phyloP scores from a whole-genome alignment of 129 eudicot genomes.

The Erigeron canadensis region DNA sequence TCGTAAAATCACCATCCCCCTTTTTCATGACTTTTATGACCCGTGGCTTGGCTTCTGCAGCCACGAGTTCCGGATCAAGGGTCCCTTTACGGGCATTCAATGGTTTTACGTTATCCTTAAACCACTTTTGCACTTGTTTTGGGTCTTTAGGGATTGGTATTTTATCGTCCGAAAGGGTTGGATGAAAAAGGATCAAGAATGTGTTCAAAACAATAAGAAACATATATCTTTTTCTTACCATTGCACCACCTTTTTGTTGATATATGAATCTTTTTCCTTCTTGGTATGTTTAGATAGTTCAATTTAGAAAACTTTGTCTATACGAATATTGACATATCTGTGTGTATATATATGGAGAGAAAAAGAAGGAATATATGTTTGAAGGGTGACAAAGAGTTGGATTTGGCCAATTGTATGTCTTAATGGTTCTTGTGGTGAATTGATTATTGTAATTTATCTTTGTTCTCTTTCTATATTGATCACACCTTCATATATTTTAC shows the following conservation, averaged over 20 bases:
- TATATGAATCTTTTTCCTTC: constrained; percentile 8
- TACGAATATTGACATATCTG: background rate
- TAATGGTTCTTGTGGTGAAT: constrained; percentile 7
- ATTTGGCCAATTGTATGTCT: constrained; percentile 3
- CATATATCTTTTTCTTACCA: constrained; percentile 25
- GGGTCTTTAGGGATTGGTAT: constrained; percentile 46
- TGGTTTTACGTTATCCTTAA: constrained; percentile 30
- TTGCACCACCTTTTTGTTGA: constrained; percentile 26
- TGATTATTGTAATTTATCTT: constrained; percentile 3
- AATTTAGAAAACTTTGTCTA: constrained; percentile 3
- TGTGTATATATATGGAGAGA: constrained; percentile 12
- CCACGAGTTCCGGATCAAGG: constrained; percentile 43
- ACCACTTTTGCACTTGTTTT: constrained; percentile 48
- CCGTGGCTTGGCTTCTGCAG: constrained; percentile 41
- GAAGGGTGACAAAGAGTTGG: constrained; percentile 18
- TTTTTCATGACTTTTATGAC: constrained; percentile 43
- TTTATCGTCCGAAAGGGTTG: constrained; percentile 30
- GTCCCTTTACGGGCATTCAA: constrained; percentile 31
- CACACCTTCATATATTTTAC: constrained; percentile 9
- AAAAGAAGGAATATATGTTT: constrained; percentile 24
- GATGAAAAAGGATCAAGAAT: constrained; percentile 36
- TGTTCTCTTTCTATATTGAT: constrained; percentile 12
- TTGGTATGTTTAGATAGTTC: constrained; percentile 14
- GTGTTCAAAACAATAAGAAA: constrained; percentile 23
- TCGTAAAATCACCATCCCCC: constrained; percentile 64